Evolutionary conservation across 441 rosid genomes (phyloP).

Genomic region (Codiaeum variegatum): DNA sequence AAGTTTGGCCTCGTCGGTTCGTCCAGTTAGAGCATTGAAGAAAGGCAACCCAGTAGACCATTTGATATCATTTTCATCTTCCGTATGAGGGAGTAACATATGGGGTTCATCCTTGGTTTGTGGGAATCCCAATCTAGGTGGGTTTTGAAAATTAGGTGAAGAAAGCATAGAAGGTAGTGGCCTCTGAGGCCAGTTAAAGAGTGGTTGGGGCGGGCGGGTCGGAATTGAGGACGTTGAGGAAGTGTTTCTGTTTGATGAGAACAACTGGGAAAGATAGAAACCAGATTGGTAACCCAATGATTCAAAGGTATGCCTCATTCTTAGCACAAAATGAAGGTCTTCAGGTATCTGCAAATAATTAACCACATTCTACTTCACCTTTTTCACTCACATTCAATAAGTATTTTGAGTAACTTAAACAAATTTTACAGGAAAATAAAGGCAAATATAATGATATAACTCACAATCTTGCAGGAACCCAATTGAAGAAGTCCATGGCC

Average conservation of each 20-base stretch:
- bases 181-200: conserved; percentile 64
- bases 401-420: no score
- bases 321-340: conserved; percentile 92
- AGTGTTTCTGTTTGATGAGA: conserved; percentile 55
- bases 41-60: conserved; percentile 84
- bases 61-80: conserved; percentile 72
- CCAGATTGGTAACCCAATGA: conserved; percentile 89
- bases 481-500: conserved; percentile 92
- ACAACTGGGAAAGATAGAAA: conserved; percentile 84
- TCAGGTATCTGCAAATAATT: conserved; percentile 63
- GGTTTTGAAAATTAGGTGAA: conserved; percentile 60
- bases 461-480: conserved; percentile 95
- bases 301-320: conserved; percentile 93
- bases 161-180: conserved; percentile 54
- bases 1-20: conserved; percentile 64
- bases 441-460: conserved; percentile 18
- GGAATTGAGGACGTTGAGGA: conserved; percentile 55
- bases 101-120: conserved; percentile 62
- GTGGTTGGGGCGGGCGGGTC: conserved; percentile 49
- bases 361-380: conserved; percentile 14
- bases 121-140: conserved; percentile 51
- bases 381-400: neutral
- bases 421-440: neutral
- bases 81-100: conserved; percentile 67
- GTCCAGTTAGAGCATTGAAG: conserved; percentile 73